Evolutionary conservation across 805 yeast species (phyloP).

Genomic region (Tetrapisispora nanseiensis): DNA sequence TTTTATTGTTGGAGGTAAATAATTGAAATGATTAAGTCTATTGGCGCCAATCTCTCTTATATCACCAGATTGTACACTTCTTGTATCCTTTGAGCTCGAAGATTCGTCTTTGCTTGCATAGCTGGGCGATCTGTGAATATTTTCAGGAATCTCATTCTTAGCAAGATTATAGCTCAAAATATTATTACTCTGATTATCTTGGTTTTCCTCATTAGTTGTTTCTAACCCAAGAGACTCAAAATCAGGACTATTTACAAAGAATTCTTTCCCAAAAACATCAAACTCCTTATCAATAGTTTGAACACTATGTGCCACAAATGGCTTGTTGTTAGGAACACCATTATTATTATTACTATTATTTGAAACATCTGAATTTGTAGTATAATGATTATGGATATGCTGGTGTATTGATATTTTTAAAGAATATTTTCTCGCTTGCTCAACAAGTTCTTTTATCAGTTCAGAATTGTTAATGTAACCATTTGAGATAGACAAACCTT

Average conservation of each 20-base stretch:
- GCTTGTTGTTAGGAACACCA: neutral
- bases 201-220: conserved; percentile 11
- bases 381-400: conserved; percentile 74
- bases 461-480: conserved; percentile 48
- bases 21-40: conserved; percentile 63
- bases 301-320: neutral
- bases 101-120: conserved; percentile 4
- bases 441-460: conserved; percentile 46
- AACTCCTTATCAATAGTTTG: neutral
- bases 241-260: conserved; percentile 15
- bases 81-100: conserved; percentile 15
- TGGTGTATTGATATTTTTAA: conserved; percentile 69
- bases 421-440: conserved; percentile 48
- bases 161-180: neutral
- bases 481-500: conserved; percentile 36
- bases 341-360: neutral
- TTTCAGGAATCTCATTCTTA: neutral
- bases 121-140: neutral
- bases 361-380: conserved; percentile 1
- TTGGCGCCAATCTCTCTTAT: conserved; percentile 41
- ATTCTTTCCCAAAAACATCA: conserved; percentile 7
- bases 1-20: conserved; percentile 62
- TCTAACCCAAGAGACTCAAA: conserved; percentile 14
- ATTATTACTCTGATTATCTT: neutral
- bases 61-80: conserved; percentile 18